phyloP scores from a whole-genome alignment of 768 basidiomycete genomes.

The Leccinum barrowsii region DNA sequence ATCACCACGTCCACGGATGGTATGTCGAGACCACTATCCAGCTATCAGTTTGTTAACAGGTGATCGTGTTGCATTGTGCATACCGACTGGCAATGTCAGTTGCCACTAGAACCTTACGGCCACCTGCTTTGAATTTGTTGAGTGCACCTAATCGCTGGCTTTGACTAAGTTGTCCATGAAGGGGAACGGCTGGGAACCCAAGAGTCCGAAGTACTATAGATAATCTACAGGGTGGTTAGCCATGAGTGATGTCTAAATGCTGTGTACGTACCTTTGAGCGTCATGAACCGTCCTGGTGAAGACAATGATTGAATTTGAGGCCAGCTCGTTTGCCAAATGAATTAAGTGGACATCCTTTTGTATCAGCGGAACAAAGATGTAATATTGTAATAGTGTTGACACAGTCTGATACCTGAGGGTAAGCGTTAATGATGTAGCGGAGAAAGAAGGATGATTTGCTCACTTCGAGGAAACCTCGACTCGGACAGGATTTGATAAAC shows the following conservation, averaged over 20 bases:
- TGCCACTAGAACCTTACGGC: constrained; percentile 87
- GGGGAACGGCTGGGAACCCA: constrained; percentile 91
- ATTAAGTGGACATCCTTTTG: constrained; percentile 92
- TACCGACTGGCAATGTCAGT: constrained; percentile 94
- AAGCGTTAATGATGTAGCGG: not conserved
- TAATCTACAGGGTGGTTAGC: constrained; percentile 43
- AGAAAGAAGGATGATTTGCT: constrained; percentile 23
- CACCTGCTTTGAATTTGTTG: constrained; percentile 93
- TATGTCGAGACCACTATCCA: constrained; percentile 82
- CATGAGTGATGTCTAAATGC: not conserved
- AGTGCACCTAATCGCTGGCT: constrained; percentile 90
- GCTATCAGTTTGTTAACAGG: constrained; percentile 4
- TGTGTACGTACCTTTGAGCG: constrained; percentile 60
- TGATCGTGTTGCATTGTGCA: constrained; percentile 23
- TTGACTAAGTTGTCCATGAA: constrained; percentile 94
- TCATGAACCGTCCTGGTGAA: constrained; percentile 96
- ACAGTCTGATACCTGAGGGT: constrained; percentile 87
- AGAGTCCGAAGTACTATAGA: constrained; percentile 86
- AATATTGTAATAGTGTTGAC: constrained; percentile 91
- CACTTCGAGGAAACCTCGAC: constrained; percentile 94
- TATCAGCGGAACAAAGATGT: constrained; percentile 86
- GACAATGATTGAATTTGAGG: constrained; percentile 91
- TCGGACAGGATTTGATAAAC: constrained; percentile 87
- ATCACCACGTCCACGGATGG: constrained; percentile 77
- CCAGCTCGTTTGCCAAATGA: constrained; percentile 83